Conservation (phyloP, 2,329 filamentous ascomycete species). For the Remersonia thermophila region DNA sequence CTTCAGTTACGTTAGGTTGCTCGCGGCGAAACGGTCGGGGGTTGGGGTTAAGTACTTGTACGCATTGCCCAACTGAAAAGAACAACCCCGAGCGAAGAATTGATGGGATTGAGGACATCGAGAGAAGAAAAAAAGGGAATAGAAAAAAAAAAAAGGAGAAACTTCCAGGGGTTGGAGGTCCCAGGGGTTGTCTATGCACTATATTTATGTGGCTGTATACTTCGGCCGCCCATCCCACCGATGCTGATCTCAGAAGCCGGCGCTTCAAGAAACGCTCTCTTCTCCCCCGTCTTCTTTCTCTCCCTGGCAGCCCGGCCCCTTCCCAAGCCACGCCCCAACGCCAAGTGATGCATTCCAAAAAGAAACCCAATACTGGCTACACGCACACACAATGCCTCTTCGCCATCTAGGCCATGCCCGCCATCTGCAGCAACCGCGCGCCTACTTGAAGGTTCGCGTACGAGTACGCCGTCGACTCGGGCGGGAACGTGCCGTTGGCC, state of each 20-base stretch:
- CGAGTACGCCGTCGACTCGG: slow-evolving; percentile 42
- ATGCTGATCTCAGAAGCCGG: too few relatives aligned
- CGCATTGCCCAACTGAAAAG: not conserved
- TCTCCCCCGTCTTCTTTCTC: not conserved
- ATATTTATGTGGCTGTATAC: too few relatives aligned
- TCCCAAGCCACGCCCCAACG: slow-evolving; percentile 5
- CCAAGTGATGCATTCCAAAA: slow-evolving; percentile 8
- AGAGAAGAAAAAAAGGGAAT: too few relatives aligned
- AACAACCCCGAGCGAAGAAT: not conserved
- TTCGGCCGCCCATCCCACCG: too few relatives aligned
- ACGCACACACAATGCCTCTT: not conserved
- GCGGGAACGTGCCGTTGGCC: slow-evolving; percentile 61
- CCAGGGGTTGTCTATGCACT: too few relatives aligned
- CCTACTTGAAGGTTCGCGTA: slow-evolving; percentile 38
- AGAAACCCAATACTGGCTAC: too few relatives aligned
- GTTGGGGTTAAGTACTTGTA: not conserved
- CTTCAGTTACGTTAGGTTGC: too few relatives aligned
- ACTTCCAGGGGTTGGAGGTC: too few relatives aligned
- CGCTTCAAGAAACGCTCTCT: too few relatives aligned
- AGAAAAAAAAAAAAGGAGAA: too few relatives aligned
- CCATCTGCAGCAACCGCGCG: slow-evolving; percentile 25
- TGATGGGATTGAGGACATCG: too few relatives aligned
- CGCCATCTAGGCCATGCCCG: slow-evolving; percentile 16
- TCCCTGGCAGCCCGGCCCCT: not conserved
- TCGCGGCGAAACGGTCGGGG: too few relatives aligned